Conservation (phyloP, 1,284 basidiomycete genomes). For the Fomitopsis pinicola region DNA sequence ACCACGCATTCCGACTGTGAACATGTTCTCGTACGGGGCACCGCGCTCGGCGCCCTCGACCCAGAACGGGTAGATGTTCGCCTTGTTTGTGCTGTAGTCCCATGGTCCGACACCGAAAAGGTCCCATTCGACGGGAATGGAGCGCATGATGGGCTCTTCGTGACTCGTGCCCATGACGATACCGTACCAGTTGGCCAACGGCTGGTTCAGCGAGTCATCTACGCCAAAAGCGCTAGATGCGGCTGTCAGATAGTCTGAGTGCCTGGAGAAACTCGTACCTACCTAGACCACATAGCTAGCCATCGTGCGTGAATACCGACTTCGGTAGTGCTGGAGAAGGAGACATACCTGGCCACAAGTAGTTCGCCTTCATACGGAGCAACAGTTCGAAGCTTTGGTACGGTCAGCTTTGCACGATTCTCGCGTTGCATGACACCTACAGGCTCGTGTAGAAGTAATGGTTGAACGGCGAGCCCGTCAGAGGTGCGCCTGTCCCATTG, state of each 20-base stretch:
- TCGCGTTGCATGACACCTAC: conserved; percentile 28
- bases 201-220: conserved; percentile 63
- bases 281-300: conserved; percentile 43
- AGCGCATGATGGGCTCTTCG: conserved; percentile 64
- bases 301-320: conserved; percentile 4
- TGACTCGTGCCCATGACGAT: conserved; percentile 71
- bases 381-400: conserved; percentile 56
- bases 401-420: background rate
- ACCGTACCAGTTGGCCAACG: conserved; percentile 61
- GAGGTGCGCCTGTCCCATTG: conserved; percentile 51
- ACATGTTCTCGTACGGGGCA: conserved; percentile 54
- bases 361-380: conserved; percentile 66
- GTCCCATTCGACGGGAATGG: conserved; percentile 56
- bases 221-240: conserved; percentile 56
- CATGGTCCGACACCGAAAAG: conserved; percentile 52
- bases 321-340: background rate
- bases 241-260: background rate
- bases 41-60: conserved; percentile 52
- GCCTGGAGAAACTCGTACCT: background rate
- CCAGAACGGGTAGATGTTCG: conserved; percentile 58
- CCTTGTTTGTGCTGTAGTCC: conserved; percentile 54
- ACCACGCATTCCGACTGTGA: conserved; percentile 65
- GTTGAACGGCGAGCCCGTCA: conserved; percentile 55
- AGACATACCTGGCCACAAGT: conserved; percentile 58
- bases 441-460: conserved; percentile 60